A percentile compares a stretch with the other conserved stretches of the same genome.
These are phyloP conservation scores for Incumbomyces lentus DNA, from an alignment of 2,329 filamentous ascomycete species.

Conservation along the genomic window DNA sequence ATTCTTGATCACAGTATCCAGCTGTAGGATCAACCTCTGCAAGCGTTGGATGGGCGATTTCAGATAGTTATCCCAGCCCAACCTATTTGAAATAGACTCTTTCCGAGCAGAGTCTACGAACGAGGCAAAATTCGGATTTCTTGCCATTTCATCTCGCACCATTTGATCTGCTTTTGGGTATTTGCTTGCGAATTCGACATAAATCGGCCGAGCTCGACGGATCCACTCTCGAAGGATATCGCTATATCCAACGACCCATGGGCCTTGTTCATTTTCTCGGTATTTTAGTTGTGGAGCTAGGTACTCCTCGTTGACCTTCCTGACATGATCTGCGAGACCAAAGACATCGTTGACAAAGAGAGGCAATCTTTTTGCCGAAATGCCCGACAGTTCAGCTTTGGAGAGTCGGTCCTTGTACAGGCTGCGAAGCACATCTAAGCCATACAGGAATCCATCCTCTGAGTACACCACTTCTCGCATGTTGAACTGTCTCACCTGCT, in stretches of 20 bases:
- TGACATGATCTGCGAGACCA: conserved; percentile 78
- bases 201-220: conserved; percentile 76
- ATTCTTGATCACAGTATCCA: conserved; percentile 73
- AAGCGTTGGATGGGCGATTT: conserved; percentile 88
- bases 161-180: conserved; percentile 77
- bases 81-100: conserved; percentile 67
- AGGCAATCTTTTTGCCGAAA: conserved; percentile 64
- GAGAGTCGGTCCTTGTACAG: conserved; percentile 77
- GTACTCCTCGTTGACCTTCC: conserved; percentile 85
- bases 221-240: conserved; percentile 99
- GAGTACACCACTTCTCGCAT: conserved; percentile 91
- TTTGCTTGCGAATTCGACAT: conserved; percentile 81
- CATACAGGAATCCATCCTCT: conserved; percentile 82
- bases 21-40: conserved; percentile 76
- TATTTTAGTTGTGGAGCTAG: conserved; percentile 91
- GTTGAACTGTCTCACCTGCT: conserved; percentile 85
- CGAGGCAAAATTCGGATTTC: conserved; percentile 73
- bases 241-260: conserved; percentile 87
- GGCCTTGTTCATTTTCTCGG: conserved; percentile 89
- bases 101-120: conserved; percentile 74
- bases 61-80: conserved; percentile 89
- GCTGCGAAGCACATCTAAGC: conserved; percentile 72
- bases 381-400: conserved; percentile 64
- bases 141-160: conserved; percentile 71
- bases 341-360: conserved; percentile 81